Evolutionary conservation across 1,284 basidiomycete species (phyloP), one percentile per base, ranked within the genome.

Genomic region (Ustilago cynodontis): DNA sequence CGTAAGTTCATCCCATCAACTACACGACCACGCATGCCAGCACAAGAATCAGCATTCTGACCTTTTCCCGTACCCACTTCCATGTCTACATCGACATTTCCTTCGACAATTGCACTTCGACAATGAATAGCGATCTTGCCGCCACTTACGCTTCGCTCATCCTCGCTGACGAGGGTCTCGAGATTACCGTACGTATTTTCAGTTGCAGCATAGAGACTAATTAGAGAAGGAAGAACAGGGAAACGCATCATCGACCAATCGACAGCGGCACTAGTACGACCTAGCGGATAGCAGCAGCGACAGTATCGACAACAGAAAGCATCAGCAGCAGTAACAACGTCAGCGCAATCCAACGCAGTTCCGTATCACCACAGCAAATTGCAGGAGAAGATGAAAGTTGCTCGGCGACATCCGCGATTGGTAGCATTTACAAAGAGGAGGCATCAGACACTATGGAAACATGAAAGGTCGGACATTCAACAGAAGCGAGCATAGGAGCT

Each of bases 81-180:
- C n/a, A n/a, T n/a, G n/a, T n/a, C n/a, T n/a, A n/a, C n/a, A n/a
- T n/a, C n/a, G n/a, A n/a, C n/a, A n/a, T n/a, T n/a, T n/a, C n/a
- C n/a, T n/a, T n/a, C n/a, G n/a, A n/a, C 37, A 49, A 3, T 24
- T n/a, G 9, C 37, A 49, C 26, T 51, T 54, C 35, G 13, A 69
- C 29, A 10, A 54, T 63, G 60, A 59, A 72, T 53, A 78, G 72
- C 70, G 83, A 85, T 64, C 84, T 85, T 72, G 79, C 83, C 85
- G 84, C 68, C 87, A 87, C 86, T 92, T 95, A 95, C 26, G 85
- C 92, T 31, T 91, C 94, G 3, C 89, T 99, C 51, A 83, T 94
- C 22, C 94, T 95, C 13, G 94, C 98, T 50, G 91, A 98, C 51
- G 89, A 90, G 8, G 96, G 95, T 26, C 94, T 98, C 35, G 94